Conservation (phyloP, 495 filamentous ascomycete species). For the Barbatosphaeria neglecta region DNA sequence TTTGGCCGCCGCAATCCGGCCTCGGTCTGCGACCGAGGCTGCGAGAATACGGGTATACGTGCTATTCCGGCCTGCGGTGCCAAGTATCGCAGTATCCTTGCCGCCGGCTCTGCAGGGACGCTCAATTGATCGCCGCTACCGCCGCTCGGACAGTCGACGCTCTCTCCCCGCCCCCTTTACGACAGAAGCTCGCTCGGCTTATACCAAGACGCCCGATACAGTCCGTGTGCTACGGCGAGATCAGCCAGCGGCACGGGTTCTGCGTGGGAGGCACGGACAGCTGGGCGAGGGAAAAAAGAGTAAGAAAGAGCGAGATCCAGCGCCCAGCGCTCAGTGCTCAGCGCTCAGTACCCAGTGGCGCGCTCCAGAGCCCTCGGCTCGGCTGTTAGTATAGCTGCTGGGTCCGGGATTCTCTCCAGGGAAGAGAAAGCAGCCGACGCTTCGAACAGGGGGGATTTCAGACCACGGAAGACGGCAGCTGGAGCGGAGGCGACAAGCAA, state of each 20-base stretch:
- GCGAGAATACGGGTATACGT: no score
- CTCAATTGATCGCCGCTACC: neutral
- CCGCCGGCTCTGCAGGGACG: neutral
- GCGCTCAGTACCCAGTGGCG: no score
- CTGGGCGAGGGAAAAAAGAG: no score
- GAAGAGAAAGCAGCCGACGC: neutral
- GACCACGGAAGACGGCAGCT: constrained; percentile 8
- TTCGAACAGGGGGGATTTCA: neutral
- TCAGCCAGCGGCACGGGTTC: neutral
- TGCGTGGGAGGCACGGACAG: neutral
- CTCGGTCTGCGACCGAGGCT: neutral
- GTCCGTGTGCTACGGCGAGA: neutral
- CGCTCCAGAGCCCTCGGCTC: neutral
- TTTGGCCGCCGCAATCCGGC: neutral
- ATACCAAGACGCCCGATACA: neutral
- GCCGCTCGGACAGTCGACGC: neutral
- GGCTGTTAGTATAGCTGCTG: no score
- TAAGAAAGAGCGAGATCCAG: no score
- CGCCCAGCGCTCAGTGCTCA: no score
- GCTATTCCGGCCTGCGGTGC: neutral
- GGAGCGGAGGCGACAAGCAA: constrained; percentile 5
- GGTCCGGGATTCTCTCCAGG: neutral
- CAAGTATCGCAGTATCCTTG: no score
- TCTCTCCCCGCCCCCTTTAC: neutral
- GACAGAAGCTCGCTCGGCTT: neutral